Base-by-base conservation (phyloP, 768 basidiomycete genomes). In the Hypholoma sublateritium region DNA sequence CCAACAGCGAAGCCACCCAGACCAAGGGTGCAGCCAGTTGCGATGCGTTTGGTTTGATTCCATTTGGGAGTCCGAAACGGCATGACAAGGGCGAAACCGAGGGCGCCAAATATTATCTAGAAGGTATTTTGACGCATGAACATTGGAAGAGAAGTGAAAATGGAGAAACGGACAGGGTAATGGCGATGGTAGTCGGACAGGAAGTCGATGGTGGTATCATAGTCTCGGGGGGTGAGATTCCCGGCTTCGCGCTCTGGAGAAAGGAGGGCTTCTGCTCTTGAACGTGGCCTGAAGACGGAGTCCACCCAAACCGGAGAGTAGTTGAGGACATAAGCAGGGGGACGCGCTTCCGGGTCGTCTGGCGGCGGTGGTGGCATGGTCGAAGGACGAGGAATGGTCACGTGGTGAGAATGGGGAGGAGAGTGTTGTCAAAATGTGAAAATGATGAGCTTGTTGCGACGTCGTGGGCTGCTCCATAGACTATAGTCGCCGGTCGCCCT, bases 191-290 rank as follows among this genome's bases (percentile, higher is more conserved):
- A 62, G 37, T 77, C 78, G 36, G 85, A 79, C 24, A 85, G 69
- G 72, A 88, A 89, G 24, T 65, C 65, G 55, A 75, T 65, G 4
- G 86, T 81, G 11, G 79, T 67, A 0, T 86, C 75, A 66, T 80
- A 88, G 74, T 89, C 87, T 53, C 76, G 78, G 17, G 62, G 64
- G 4, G 78, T 74, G 55, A 85, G 69, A 60, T 74, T 73, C 14
- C 81, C 83, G n/a, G 71, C 65, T 34, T 84, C 79, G 48, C 77
- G 75, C 60, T 86, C 78, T 48, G 83, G 83, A 4, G 73, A 67
- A 21, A 86, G 76, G 41, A 84, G 78, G n/a, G 72, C 53, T 58
- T 84, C 79, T 50, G 77, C 69, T 13, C 61, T 62, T 13, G 70
- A 19, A 50, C 73, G 76, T 12, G 77, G 74, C 45, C 62, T 59